Evolutionary conservation across 2,329 filamentous ascomycete species (phyloP).

Genomic region (Calonectria pseudoreteaudii): DNA sequence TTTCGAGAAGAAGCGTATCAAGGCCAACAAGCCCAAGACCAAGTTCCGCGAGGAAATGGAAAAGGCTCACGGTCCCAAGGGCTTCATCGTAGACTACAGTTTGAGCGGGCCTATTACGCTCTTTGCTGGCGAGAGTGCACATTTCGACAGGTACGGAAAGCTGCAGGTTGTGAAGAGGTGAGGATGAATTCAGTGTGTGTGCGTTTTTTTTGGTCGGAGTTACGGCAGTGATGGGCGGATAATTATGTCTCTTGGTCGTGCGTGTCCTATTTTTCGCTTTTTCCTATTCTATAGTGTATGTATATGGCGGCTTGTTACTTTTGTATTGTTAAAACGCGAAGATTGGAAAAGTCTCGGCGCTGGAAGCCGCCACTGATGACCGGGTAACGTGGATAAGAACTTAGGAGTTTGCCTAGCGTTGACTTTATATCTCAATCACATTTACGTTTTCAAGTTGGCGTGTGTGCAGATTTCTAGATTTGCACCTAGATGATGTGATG

Average conservation of each 20-base stretch:
- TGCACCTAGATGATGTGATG: background rate
- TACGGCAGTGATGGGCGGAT: too few relatives aligned
- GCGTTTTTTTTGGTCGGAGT: background rate
- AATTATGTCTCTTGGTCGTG: background rate
- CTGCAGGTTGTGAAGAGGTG: constrained; percentile 19
- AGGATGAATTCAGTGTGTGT: background rate
- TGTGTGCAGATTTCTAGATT: background rate
- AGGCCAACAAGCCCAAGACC: constrained; percentile 63
- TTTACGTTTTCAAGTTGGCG: background rate
- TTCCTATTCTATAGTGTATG: background rate
- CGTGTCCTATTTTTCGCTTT: background rate
- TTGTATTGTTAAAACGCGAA: background rate
- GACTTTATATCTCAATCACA: background rate
- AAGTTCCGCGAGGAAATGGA: constrained; percentile 66
- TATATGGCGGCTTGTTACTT: background rate
- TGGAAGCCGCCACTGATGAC: background rate
- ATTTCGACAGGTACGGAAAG: constrained; percentile 38
- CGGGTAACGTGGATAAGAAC: background rate
- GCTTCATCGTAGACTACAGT: constrained; percentile 39
- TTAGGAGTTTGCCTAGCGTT: background rate
- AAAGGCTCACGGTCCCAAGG: constrained; percentile 40
- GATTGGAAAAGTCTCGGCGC: background rate
- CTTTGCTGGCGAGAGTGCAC: constrained; percentile 15
- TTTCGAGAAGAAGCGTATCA: constrained; percentile 69
- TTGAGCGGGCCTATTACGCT: constrained; percentile 22